Percentiles rank a stretch among this genome's conserved stretches.
phyloP scores from a whole-genome alignment of 2,329 filamentous ascomycete species.

The Calonectria pseudoreteaudii region DNA sequence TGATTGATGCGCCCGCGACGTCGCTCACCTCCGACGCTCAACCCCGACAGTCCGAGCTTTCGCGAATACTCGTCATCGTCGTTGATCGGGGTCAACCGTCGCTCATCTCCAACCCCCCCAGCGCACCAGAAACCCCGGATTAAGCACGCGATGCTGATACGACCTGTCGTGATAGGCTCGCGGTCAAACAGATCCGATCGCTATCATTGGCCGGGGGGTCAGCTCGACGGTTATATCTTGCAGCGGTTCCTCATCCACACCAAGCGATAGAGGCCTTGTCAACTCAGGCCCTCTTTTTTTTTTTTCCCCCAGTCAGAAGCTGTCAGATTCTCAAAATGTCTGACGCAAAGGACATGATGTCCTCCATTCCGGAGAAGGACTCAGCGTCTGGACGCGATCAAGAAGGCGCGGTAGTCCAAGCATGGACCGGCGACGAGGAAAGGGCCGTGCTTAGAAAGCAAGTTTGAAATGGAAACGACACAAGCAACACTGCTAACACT shows the following conservation, averaged over 20 bases:
- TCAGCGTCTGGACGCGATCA: neutral
- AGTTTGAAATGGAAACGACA: conserved; percentile 21
- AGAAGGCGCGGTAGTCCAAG: neutral
- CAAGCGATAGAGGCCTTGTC: too few species aligned
- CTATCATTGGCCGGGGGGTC: neutral
- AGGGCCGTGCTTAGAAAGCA: conserved; percentile 26
- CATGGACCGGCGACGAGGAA: conserved; percentile 30
- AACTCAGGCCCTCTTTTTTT: too few species aligned
- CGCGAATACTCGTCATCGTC: neutral
- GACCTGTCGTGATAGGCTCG: conserved; percentile 1
- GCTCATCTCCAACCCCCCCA: neutral
- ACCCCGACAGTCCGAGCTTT: conserved; percentile 21
- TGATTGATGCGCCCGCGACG: conserved; percentile 23
- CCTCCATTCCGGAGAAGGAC: neutral
- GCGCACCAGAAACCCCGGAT: conserved; percentile 14
- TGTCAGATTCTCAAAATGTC: neutral
- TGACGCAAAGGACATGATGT: neutral
- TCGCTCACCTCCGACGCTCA: conserved; percentile 40
- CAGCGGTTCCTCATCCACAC: neutral
- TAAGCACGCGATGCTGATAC: conserved; percentile 9
- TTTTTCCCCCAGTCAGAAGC: too few species aligned
- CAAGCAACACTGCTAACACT: neutral
- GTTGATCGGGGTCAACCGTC: neutral
- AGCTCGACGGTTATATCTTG: neutral
- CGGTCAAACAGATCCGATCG: neutral